A percentile compares a stretch with the other conserved stretches of the same genome.
Conservation (phyloP, 2,329 filamentous ascomycete species). For the Monosporascus sp. region DNA sequence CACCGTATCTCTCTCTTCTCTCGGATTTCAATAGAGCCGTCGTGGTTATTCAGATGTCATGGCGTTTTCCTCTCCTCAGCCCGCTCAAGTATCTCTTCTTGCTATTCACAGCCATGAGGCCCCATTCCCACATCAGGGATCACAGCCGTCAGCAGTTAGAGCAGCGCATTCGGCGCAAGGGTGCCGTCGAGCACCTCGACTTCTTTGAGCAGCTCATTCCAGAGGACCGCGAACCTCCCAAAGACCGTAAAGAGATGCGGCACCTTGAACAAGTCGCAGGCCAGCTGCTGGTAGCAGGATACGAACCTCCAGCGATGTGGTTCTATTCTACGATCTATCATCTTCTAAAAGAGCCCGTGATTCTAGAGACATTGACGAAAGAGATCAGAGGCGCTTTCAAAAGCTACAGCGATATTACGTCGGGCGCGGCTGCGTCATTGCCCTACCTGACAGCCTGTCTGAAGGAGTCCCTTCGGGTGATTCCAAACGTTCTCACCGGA, state of each 20-base stretch:
- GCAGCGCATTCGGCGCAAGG: slow-evolving; percentile 6
- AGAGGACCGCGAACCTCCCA: slow-evolving; percentile 3
- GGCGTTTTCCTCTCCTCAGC: slow-evolving; percentile 9
- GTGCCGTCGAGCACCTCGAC: slow-evolving; percentile 8
- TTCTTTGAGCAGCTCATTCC: slow-evolving; percentile 14
- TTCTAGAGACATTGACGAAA: slow-evolving; percentile 15
- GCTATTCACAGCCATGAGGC: not conserved
- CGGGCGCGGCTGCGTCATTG: slow-evolving; percentile 15
- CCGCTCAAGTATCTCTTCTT: slow-evolving; percentile 8
- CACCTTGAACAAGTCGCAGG: slow-evolving; percentile 9
- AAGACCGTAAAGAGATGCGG: slow-evolving; percentile 4
- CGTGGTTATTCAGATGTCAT: slow-evolving; percentile 7
- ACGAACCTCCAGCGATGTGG: slow-evolving; percentile 6
- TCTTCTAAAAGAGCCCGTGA: slow-evolving; percentile 19
- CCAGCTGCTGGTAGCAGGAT: slow-evolving; percentile 9
- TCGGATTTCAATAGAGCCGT: slow-evolving; percentile 3
- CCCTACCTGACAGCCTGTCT: slow-evolving; percentile 30
- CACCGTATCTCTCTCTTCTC: slow-evolving; percentile 6
- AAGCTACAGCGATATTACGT: slow-evolving; percentile 23
- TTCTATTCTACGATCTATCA: slow-evolving; percentile 8
- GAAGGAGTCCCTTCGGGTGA: slow-evolving; percentile 27
- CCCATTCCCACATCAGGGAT: slow-evolving; percentile 7
- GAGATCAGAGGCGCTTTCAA: slow-evolving; percentile 28
- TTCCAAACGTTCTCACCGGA: slow-evolving; percentile 21
- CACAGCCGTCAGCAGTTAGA: slow-evolving; percentile 8